Evolutionary conservation across 768 basidiomycete species (phyloP).

Genomic region (Pulveroboletus ravenelii): DNA sequence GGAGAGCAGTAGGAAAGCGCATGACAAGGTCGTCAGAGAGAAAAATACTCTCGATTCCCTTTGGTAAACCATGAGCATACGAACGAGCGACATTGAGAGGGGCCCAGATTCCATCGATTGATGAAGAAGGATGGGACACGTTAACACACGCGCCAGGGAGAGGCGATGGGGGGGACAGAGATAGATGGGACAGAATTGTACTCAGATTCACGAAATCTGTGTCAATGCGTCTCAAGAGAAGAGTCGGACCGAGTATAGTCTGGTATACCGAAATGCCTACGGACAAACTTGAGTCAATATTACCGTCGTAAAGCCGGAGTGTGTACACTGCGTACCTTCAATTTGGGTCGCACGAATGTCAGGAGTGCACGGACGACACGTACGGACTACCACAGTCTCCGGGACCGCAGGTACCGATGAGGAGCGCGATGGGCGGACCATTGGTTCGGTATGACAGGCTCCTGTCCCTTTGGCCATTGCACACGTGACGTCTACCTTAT

Average conservation of each 20-base stretch:
- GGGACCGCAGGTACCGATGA: slow-evolving; percentile 6
- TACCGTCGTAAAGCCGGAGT: neutral
- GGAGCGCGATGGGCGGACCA: neutral
- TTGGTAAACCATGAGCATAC: slow-evolving; percentile 31
- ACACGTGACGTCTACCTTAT: neutral
- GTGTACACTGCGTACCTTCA: slow-evolving; percentile 49
- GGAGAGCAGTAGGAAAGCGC: slow-evolving; percentile 57
- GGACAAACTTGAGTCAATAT: slow-evolving; percentile 7
- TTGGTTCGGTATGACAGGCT: slow-evolving; percentile 2
- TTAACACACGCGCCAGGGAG: slow-evolving; percentile 44
- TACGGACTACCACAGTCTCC: slow-evolving; percentile 52
- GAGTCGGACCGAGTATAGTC: slow-evolving; percentile 50
- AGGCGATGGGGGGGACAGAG: slow-evolving; percentile 30
- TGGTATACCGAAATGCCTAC: slow-evolving; percentile 74
- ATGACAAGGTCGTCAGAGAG: slow-evolving; percentile 58
- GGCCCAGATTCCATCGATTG: slow-evolving; percentile 64
- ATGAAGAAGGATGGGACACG: slow-evolving; percentile 48
- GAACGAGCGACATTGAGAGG: slow-evolving; percentile 53
- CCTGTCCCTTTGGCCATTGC: slow-evolving; percentile 4
- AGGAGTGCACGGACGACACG: slow-evolving; percentile 59
- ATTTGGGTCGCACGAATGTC: slow-evolving; percentile 62
- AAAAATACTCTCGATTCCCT: slow-evolving; percentile 47
- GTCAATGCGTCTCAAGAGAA: slow-evolving; percentile 68
- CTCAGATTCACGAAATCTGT: slow-evolving; percentile 76
- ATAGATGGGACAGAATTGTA: slow-evolving; percentile 37